A percentile compares a stretch with the other conserved stretches of the same genome.
These are phyloP conservation scores for Inga oerstediana DNA, from an alignment of 306 rosid species.

Conservation along the genomic window DNA sequence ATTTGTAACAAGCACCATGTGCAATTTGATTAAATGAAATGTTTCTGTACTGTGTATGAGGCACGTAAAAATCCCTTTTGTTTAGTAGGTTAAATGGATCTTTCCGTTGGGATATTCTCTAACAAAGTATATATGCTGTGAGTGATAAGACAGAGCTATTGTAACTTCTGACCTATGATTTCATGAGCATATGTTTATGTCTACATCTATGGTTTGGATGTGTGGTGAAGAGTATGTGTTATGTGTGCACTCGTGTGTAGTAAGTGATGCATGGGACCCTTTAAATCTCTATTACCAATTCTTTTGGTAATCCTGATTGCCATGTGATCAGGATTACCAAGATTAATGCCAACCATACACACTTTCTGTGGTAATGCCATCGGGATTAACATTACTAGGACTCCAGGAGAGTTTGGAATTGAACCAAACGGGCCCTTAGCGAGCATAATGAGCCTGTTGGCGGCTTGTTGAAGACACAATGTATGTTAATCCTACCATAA, in stretches of 20 bases:
- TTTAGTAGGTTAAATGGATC: not conserved
- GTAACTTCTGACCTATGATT: not conserved
- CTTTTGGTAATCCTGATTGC: not conserved
- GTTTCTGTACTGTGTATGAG: not conserved
- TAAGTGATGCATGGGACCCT: not conserved
- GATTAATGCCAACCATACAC: not conserved
- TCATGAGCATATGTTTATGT: not conserved
- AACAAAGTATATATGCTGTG: too few relatives aligned
- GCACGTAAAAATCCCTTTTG: not conserved
- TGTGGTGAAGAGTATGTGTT: not conserved
- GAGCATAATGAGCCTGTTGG: constrained; percentile 8
- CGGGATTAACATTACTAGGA: not conserved
- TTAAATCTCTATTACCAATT: too few relatives aligned
- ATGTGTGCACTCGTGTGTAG: not conserved
- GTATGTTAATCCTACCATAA: constrained; percentile 11
- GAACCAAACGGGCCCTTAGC: not conserved
- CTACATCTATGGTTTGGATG: not conserved
- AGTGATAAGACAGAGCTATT: not conserved
- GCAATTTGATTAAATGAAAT: not conserved
- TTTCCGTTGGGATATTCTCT: not conserved
- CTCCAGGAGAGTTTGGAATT: not conserved
- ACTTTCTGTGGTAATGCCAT: not conserved
- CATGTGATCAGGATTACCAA: not conserved
- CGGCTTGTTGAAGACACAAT: constrained; percentile 7
- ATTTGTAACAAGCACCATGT: not conserved